phyloP scores from a whole-genome alignment of 805 yeast genomes.

The Wickerhamiella sergipiensis region DNA sequence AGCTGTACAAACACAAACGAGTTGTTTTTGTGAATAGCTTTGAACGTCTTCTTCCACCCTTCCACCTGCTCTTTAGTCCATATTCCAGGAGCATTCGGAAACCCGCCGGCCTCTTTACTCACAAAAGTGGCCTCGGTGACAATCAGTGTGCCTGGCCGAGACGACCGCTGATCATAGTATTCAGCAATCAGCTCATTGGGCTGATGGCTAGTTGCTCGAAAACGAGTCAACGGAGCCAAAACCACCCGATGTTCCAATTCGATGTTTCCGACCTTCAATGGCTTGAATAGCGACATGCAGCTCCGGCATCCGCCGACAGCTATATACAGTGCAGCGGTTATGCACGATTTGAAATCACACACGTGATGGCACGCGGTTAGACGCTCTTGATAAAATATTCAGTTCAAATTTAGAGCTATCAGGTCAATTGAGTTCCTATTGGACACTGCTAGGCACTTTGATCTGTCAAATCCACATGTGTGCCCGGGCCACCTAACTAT shows the following conservation, averaged over 20 bases:
- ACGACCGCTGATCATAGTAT: slow-evolving; percentile 45
- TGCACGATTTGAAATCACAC: background rate
- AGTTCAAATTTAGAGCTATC: too few species aligned
- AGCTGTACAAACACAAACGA: slow-evolving; percentile 32
- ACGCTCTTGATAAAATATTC: too few species aligned
- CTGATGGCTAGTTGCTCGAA: slow-evolving; percentile 26
- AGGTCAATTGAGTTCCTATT: too few species aligned
- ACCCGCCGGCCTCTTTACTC: slow-evolving; percentile 28
- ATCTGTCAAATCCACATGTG: too few species aligned
- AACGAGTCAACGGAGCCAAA: slow-evolving; percentile 40
- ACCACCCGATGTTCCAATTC: slow-evolving; percentile 29
- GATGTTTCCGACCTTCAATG: slow-evolving; percentile 26
- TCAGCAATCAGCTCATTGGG: slow-evolving; percentile 34
- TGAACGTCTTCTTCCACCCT: slow-evolving; percentile 28
- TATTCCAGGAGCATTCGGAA: slow-evolving; percentile 24
- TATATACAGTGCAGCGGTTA: background rate
- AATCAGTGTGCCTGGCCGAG: slow-evolving; percentile 41
- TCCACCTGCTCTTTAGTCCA: slow-evolving; percentile 21
- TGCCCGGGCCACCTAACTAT: too few species aligned
- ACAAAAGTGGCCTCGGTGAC: slow-evolving; percentile 46
- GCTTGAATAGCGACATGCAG: slow-evolving; percentile 19
- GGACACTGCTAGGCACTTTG: too few species aligned
- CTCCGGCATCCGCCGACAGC: too few species aligned
- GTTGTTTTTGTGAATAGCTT: slow-evolving; percentile 32
- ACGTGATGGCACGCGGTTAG: background rate